Evolutionary conservation across 176 grass and related monocot genomes (phyloP).

Genomic region (Avena sativa): DNA sequence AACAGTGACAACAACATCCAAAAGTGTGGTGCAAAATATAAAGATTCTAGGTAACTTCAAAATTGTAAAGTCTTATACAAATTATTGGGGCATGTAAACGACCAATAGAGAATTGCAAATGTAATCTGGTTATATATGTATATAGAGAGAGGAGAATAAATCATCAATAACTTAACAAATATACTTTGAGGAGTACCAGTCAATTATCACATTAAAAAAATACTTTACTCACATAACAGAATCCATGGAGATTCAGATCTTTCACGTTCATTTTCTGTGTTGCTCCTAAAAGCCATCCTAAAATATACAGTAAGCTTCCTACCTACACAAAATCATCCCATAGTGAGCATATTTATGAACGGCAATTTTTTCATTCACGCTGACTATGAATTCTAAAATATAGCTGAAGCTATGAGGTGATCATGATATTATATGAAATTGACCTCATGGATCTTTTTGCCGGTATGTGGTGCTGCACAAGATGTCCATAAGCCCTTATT

Average conservation of each 20-base stretch:
- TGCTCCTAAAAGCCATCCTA: conserved; percentile 75
- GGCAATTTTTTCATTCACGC: background rate
- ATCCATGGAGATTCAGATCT: conserved; percentile 75
- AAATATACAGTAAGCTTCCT: background rate
- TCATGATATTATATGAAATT: background rate
- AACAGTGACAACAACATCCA: background rate
- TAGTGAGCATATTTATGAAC: background rate
- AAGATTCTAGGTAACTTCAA: background rate
- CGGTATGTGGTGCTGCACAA: too few relatives aligned
- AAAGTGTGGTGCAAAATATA: background rate
- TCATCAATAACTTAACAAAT: conserved; percentile 19
- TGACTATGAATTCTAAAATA: background rate
- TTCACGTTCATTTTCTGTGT: conserved; percentile 80
- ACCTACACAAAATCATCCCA: too few relatives aligned
- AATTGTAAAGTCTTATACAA: background rate
- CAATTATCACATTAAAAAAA: conserved; percentile 19
- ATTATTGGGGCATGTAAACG: background rate
- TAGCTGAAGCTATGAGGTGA: background rate
- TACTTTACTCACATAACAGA: conserved; percentile 80
- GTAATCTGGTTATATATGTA: conserved; percentile 78
- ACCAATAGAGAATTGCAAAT: conserved; percentile 52
- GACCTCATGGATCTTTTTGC: background rate
- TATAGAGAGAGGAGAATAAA: conserved; percentile 43
- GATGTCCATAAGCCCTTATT: too few relatives aligned
- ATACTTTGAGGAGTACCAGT: conserved; percentile 1